Evolutionary conservation across 139 green algal genomes (phyloP).

Genomic region (Chlamydomonas sp.): DNA sequence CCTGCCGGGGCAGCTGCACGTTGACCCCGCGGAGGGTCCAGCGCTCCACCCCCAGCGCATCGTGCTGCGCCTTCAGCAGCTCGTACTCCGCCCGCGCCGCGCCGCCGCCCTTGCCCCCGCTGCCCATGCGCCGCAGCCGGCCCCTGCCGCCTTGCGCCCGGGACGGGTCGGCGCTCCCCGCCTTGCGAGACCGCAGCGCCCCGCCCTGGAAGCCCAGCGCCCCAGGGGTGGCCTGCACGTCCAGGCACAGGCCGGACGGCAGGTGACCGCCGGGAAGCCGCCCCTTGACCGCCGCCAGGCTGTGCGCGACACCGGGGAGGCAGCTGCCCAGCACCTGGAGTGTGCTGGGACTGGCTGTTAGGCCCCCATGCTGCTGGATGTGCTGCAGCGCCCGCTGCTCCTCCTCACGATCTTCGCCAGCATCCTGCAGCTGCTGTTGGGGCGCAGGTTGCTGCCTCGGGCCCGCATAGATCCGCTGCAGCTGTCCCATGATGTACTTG

Average conservation of each 20-base stretch:
- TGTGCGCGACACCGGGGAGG: too few relatives aligned
- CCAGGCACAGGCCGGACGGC: too few relatives aligned
- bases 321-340: too few relatives aligned
- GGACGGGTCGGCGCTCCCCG: not conserved
- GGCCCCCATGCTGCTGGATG: too few relatives aligned
- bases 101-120: not conserved
- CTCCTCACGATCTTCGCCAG: not conserved
- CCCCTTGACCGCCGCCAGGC: too few relatives aligned
- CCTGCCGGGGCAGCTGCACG: not conserved
- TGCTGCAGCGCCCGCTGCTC: too few relatives aligned
- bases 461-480: conserved; percentile 9
- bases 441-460: not conserved
- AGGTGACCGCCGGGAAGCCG: too few relatives aligned
- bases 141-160: not conserved
- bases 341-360: too few relatives aligned
- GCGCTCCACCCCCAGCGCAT: not conserved
- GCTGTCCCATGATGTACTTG: conserved; percentile 14
- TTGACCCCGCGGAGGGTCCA: conserved; percentile 13
- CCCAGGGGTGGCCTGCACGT: too few relatives aligned
- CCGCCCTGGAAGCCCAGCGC: too few relatives aligned
- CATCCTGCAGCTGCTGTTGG: not conserved
- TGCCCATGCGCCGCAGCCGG: not conserved
- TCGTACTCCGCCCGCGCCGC: not conserved
- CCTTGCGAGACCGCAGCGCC: too few relatives aligned
- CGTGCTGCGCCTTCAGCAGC: not conserved